These are phyloP conservation scores for Xylaria telfairii DNA, from an alignment of 495 filamentous ascomycete species.

Conservation along the genomic window DNA sequence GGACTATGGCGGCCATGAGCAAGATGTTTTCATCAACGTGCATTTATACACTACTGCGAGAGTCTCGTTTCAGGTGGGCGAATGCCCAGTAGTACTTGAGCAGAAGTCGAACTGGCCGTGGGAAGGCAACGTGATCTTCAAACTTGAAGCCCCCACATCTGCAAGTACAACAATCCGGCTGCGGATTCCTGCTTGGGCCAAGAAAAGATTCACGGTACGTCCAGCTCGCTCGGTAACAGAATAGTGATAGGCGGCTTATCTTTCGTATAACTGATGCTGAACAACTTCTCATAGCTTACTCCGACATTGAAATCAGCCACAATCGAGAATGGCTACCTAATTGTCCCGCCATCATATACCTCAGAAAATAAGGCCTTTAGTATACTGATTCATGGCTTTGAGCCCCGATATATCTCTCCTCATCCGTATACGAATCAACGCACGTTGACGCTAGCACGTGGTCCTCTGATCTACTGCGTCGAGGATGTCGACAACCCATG, in stretches of 20 bases:
- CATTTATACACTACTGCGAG: constrained; percentile 60
- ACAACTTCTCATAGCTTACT: constrained; percentile 35
- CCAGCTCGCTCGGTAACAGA: background rate
- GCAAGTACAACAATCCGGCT: constrained; percentile 47
- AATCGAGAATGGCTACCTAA: constrained; percentile 56
- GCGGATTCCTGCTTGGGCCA: constrained; percentile 60
- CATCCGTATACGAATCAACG: constrained; percentile 60
- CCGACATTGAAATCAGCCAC: constrained; percentile 37
- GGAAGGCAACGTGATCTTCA: constrained; percentile 57
- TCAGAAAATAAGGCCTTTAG: constrained; percentile 37
- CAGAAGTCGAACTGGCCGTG: constrained; percentile 63
- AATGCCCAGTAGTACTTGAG: constrained; percentile 45
- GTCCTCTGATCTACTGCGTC: constrained; percentile 64
- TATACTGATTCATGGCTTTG: constrained; percentile 43
- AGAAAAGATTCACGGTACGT: constrained; percentile 46
- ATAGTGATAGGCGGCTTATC: background rate
- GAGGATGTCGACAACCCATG: constrained; percentile 65
- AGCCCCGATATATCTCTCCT: constrained; percentile 54
- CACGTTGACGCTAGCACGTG: constrained; percentile 56
- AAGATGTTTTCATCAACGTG: constrained; percentile 50
- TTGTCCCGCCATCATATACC: constrained; percentile 47
- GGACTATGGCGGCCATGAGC: constrained; percentile 43
- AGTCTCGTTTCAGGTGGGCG: constrained; percentile 47
- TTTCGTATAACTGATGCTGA: constrained; percentile 8
- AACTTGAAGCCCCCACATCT: constrained; percentile 39